Conservation (phyloP, 129 eudicot species). For the carrot (Daucus carota) region DNA sequence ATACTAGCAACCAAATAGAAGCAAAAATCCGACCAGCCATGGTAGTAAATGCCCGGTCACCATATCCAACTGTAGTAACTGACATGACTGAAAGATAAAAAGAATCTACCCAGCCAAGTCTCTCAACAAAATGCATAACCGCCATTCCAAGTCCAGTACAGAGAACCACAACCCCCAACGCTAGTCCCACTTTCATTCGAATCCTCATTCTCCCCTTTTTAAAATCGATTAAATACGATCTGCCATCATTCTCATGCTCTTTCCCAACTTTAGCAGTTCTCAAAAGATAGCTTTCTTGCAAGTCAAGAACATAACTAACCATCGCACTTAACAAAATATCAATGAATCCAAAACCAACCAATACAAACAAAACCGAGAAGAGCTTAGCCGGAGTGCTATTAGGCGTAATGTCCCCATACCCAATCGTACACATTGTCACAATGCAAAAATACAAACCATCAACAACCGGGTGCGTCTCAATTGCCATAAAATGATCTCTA, state of each 20-base stretch:
- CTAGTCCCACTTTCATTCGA: constrained; percentile 87
- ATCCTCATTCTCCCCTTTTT: constrained; percentile 95
- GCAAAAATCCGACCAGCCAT: constrained; percentile 79
- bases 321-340: constrained; percentile 89
- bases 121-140: constrained; percentile 84
- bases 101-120: constrained; percentile 67
- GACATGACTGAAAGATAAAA: constrained; percentile 94
- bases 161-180: constrained; percentile 80
- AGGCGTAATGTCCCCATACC: constrained; percentile 95
- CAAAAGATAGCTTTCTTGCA: constrained; percentile 80
- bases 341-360: constrained; percentile 85
- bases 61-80: constrained; percentile 95
- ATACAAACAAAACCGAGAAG: constrained; percentile 76
- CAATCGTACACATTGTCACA: constrained; percentile 96
- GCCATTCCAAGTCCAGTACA: constrained; percentile 81
- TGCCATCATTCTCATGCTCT: constrained; percentile 26
- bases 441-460: constrained; percentile 93
- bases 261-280: constrained; percentile 36
- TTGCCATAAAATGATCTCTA: constrained; percentile 46
- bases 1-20: constrained; percentile 91
- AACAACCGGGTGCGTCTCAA: constrained; percentile 74
- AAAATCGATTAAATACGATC: constrained; percentile 60
- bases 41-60: constrained; percentile 71
- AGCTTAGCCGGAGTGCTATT: constrained; percentile 48
- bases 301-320: constrained; percentile 87